These are phyloP conservation scores for Theobroma cacao DNA, from an alignment of 345 rosid species.

Conservation along the genomic window DNA sequence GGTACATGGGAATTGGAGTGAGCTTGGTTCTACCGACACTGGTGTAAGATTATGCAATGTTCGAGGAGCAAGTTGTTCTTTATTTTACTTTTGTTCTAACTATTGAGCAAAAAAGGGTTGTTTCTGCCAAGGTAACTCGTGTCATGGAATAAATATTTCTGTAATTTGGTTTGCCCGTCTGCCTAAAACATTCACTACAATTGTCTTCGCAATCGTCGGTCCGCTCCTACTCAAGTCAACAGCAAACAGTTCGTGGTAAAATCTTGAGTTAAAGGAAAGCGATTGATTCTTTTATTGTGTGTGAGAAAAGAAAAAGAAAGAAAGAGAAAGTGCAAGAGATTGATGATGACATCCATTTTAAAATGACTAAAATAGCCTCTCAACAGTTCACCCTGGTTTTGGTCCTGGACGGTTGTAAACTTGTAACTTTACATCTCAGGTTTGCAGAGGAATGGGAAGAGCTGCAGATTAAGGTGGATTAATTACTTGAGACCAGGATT, in stretches of 20 bases:
- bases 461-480: slow-evolving; percentile 94
- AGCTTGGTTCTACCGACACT: neutral
- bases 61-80: neutral
- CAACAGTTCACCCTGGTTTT: neutral
- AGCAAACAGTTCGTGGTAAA: neutral
- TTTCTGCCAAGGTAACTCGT: neutral
- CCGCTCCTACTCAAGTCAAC: neutral
- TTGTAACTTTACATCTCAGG: slow-evolving; percentile 40
- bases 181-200: neutral
- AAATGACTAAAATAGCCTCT: slow-evolving; percentile 24
- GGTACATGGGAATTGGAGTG: neutral
- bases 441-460: slow-evolving; percentile 85
- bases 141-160: neutral
- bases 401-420: neutral
- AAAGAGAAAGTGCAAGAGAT: neutral
- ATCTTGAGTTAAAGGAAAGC: slow-evolving; percentile 1
- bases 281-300: slow-evolving; percentile 2
- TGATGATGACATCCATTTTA: neutral
- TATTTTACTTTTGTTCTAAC: neutral
- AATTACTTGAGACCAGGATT: slow-evolving; percentile 91
- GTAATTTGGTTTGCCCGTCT: neutral
- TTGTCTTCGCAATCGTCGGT: neutral
- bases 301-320: neutral
- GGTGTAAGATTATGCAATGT: neutral
- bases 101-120: neutral